A percentile compares a stretch with the other conserved stretches of the same genome.
These are phyloP conservation scores for Pleurotus giganteus DNA, from an alignment of 768 basidiomycete species.

Conservation along the genomic window DNA sequence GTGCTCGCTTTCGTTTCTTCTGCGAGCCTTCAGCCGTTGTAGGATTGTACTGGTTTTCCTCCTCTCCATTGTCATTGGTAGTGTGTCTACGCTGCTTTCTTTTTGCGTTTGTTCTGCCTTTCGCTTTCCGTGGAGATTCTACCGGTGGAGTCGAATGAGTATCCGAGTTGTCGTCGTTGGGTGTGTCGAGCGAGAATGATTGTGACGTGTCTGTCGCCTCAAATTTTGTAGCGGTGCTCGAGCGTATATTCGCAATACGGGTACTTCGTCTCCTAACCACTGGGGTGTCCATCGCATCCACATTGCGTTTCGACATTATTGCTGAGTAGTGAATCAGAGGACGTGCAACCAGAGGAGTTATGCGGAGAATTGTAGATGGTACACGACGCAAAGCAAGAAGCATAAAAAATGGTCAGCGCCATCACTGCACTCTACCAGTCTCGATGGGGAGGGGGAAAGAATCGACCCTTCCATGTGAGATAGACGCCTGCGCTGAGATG, in stretches of 20 bases:
- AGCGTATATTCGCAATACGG: not conserved
- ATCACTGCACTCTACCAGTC: no score
- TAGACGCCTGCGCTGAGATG: no score
- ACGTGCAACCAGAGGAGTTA: not conserved
- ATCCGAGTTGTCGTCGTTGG: not conserved
- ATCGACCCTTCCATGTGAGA: no score
- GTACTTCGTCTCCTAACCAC: constrained; percentile 7
- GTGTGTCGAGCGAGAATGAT: no score
- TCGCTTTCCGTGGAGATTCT: not conserved
- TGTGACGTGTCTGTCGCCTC: not conserved
- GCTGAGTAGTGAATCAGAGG: not conserved
- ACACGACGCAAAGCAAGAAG: not conserved
- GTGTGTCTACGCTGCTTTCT: constrained; percentile 10
- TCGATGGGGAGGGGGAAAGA: no score
- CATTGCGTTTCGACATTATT: no score
- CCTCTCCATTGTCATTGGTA: constrained; percentile 5
- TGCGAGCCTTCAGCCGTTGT: constrained; percentile 1
- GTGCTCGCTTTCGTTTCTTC: constrained; percentile 21
- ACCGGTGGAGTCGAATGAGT: not conserved
- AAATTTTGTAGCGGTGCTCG: not conserved
- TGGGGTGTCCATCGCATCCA: not conserved
- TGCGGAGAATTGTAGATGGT: not conserved
- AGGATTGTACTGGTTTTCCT: constrained; percentile 12
- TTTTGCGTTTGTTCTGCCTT: constrained; percentile 2
- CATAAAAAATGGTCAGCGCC: not conserved